phyloP scores from a whole-genome alignment of 441 rosid genomes.

The Metrosideros polymorpha region DNA sequence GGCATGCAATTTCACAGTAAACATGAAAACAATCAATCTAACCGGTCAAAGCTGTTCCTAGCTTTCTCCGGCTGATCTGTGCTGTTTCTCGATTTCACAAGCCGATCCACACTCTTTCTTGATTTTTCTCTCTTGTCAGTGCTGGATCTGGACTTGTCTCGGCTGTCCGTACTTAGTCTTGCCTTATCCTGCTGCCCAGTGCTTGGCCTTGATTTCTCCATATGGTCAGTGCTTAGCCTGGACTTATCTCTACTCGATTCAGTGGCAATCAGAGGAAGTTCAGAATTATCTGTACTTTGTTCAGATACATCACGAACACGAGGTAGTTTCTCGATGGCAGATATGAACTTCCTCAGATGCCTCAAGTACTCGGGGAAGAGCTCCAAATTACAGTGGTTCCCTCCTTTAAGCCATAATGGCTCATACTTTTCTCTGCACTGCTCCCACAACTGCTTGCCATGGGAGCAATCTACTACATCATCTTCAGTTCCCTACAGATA shows the following conservation, averaged over 20 bases:
- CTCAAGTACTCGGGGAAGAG: constrained; percentile 48
- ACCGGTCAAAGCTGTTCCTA: constrained; percentile 59
- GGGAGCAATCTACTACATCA: constrained; percentile 61
- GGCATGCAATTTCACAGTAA: not conserved
- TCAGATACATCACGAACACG: constrained; percentile 10
- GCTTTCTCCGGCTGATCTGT: constrained; percentile 34
- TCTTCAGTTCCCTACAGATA: constrained; percentile 64
- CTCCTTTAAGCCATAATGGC: constrained; percentile 73
- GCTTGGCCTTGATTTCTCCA: constrained; percentile 17
- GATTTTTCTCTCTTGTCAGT: constrained; percentile 33
- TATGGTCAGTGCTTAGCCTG: constrained; percentile 10
- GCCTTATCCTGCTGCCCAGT: constrained; percentile 16
- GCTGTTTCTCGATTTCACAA: constrained; percentile 40
- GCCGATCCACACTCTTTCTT: constrained; percentile 29
- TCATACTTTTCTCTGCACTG: constrained; percentile 68
- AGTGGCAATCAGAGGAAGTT: not conserved
- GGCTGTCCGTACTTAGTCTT: constrained; percentile 16
- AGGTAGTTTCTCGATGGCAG: constrained; percentile 51
- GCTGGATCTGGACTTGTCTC: constrained; percentile 46
- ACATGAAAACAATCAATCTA: not conserved
- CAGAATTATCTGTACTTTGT: not conserved
- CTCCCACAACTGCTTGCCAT: constrained; percentile 71
- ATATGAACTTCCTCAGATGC: constrained; percentile 54
- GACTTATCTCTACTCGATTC: constrained; percentile 4
- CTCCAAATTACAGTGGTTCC: constrained; percentile 69